A percentile compares a stretch with the other conserved stretches of the same genome.
phyloP scores from a whole-genome alignment of 1,284 basidiomycete species.

The Microbotryomycetes sp. region DNA sequence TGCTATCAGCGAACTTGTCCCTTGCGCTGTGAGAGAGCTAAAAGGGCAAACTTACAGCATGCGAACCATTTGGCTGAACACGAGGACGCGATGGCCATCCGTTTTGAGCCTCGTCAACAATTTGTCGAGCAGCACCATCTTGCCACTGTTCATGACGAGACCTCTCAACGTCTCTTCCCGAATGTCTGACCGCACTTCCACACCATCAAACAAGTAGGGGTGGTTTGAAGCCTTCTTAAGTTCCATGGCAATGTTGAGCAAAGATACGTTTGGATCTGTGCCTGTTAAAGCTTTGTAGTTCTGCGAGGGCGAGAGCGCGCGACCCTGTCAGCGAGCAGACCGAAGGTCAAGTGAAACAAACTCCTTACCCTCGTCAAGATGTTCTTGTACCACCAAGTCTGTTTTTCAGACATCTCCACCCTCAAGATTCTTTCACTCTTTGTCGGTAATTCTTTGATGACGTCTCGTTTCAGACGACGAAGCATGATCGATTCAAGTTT shows the following conservation, averaged over 20 bases:
- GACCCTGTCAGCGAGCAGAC: neutral
- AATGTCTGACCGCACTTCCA: constrained; percentile 65
- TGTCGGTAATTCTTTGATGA: constrained; percentile 92
- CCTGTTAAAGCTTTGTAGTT: constrained; percentile 87
- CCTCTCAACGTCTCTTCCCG: constrained; percentile 60
- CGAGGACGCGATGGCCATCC: constrained; percentile 47
- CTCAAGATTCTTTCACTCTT: constrained; percentile 97
- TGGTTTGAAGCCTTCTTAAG: constrained; percentile 97
- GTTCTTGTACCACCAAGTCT: constrained; percentile 99
- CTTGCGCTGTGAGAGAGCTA: neutral
- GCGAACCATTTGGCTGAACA: constrained; percentile 92
- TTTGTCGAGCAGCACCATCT: constrained; percentile 49
- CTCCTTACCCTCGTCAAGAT: constrained; percentile 79
- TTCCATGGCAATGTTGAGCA: constrained; percentile 95
- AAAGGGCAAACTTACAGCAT: constrained; percentile 55
- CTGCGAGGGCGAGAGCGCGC: constrained; percentile 43
- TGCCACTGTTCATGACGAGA: constrained; percentile 47
- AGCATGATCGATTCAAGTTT: constrained; percentile 95
- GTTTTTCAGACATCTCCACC: constrained; percentile 95
- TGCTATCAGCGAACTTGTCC: too few relatives aligned
- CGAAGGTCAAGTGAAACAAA: neutral
- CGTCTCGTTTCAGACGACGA: constrained; percentile 89
- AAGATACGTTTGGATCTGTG: constrained; percentile 76
- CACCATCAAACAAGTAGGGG: constrained; percentile 95
- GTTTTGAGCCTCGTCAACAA: constrained; percentile 45